Evolutionary conservation across 352 stramenopile species (phyloP), one percentile per base, ranked within the genome.

Genomic region (Saprolegnia parasitica): DNA sequence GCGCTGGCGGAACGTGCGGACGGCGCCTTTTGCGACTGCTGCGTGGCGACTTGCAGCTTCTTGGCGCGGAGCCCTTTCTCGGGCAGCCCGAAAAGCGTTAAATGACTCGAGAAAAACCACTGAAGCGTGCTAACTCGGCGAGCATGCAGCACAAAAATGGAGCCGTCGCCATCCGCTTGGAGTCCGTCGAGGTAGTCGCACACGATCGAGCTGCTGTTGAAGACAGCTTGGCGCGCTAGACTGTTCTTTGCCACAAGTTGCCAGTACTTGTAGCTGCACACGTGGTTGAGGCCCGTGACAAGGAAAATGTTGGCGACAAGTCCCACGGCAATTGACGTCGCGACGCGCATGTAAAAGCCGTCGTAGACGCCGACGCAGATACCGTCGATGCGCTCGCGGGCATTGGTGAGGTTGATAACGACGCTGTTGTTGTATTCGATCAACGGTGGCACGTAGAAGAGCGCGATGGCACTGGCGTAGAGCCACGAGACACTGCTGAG

Each of bases 391-490:
- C 20, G 5, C 32, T 70, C 45, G 13, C 37, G 5, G 32, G 4
- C 13, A 23, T 70, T 60, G 20, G 62, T 21, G 47, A 70, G 21
- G 29, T 60, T 26, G n/a, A 52, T 61, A 5, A 21, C 20, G 24
- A 52, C 16, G 20, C 20, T 35, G 52, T 70, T 70, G 63, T 61
- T 70, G 54, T 70, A 70, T 29, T 70, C 63, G 50, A 70, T 61
- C 0, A 61, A 70, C 11, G 21, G 6, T 4, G 63, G 63, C 21
- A 70, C 42, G 23, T 61, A 70, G 29, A 58, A 70, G 21, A 70
- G 54, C n/a, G 61, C 47, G 50, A 70, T 54, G 18, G 63, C 5
- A 18, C 42, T 70, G 11, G 40, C n/a, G 39, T 70, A 70, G n/a
- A 61, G 6, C 15, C 13, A 61, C 32, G 39, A 24, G n/a, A 70